phyloP scores from a whole-genome alignment of 1,139 yeast genomes.

The Wickerhamiella pararugosa region DNA sequence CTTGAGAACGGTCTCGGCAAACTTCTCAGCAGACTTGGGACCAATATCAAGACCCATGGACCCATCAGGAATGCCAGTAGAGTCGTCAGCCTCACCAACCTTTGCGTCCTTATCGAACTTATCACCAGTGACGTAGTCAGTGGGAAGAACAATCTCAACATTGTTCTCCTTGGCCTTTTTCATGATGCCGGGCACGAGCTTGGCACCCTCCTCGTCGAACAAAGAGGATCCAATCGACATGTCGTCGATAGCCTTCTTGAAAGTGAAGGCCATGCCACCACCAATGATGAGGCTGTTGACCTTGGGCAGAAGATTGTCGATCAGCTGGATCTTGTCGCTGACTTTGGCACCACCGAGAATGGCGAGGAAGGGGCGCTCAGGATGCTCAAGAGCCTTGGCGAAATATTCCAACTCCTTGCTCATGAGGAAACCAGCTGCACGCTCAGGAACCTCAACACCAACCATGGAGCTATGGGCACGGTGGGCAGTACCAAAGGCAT shows the following conservation, averaged over 20 bases:
- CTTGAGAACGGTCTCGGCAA: slow-evolving; percentile 62
- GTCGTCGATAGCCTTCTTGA: slow-evolving; percentile 78
- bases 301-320: slow-evolving; percentile 91
- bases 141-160: slow-evolving; percentile 83
- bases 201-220: slow-evolving; percentile 83
- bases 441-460: slow-evolving; percentile 81
- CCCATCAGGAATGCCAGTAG: slow-evolving; percentile 78
- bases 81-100: slow-evolving; percentile 65
- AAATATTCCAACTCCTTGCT: slow-evolving; percentile 91
- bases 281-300: slow-evolving; percentile 86
- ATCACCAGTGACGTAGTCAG: slow-evolving; percentile 89
- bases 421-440: slow-evolving; percentile 96
- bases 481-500: slow-evolving; percentile 98
- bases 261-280: slow-evolving; percentile 99
- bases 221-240: slow-evolving; percentile 78
- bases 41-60: slow-evolving; percentile 96
- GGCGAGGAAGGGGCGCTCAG: slow-evolving; percentile 92
- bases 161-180: slow-evolving; percentile 91
- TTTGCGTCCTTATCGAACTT: slow-evolving; percentile 81
- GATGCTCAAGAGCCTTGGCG: slow-evolving; percentile 94
- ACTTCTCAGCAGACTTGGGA: slow-evolving; percentile 66
- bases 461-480: slow-evolving; percentile 99
- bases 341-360: slow-evolving; percentile 98
- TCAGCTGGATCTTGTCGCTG: slow-evolving; percentile 92
- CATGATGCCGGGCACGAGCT: slow-evolving; percentile 74